These are phyloP conservation scores for Carallia brachiata DNA, from an alignment of 345 rosid genomes.

Conservation along the genomic window DNA sequence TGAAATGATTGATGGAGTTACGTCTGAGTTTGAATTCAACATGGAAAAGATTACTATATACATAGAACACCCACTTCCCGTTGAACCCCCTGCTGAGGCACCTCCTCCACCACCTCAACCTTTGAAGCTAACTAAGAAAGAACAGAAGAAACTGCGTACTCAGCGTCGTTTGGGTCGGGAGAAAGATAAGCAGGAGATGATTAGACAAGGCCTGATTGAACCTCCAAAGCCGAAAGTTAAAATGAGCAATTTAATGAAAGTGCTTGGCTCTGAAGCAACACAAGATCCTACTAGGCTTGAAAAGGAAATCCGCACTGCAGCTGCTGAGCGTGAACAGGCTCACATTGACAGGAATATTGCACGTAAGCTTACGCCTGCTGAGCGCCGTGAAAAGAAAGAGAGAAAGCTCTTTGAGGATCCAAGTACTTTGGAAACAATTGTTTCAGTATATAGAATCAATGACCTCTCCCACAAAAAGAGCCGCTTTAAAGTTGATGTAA, in stretches of 20 bases:
- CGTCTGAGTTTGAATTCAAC: constrained; percentile 49
- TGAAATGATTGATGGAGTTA: constrained; percentile 42
- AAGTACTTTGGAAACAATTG: constrained; percentile 60
- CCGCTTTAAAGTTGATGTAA: constrained; percentile 87
- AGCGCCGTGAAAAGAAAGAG: constrained; percentile 91
- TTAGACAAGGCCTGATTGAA: constrained; percentile 89
- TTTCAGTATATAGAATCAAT: constrained; percentile 78
- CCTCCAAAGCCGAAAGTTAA: constrained; percentile 91
- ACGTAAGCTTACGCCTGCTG: constrained; percentile 91
- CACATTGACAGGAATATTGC: constrained; percentile 89
- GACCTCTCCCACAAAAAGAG: constrained; percentile 80
- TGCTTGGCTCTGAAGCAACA: constrained; percentile 96
- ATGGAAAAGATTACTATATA: constrained; percentile 71
- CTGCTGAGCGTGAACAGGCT: constrained; percentile 98
- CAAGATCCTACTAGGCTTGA: constrained; percentile 97
- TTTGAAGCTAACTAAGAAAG: constrained; percentile 86
- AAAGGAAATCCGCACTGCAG: constrained; percentile 86
- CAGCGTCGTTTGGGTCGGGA: constrained; percentile 90
- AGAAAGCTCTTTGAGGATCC: constrained; percentile 86
- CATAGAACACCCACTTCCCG: constrained; percentile 88
- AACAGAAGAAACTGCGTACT: constrained; percentile 91
- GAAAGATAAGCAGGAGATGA: constrained; percentile 94
- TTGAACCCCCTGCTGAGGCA: constrained; percentile 94
- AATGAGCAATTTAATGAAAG: constrained; percentile 95
- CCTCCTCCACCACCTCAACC: constrained; percentile 97